These are phyloP conservation scores for Aspergillus latus DNA, from an alignment of 2,329 filamentous ascomycete genomes.

Conservation along the genomic window DNA sequence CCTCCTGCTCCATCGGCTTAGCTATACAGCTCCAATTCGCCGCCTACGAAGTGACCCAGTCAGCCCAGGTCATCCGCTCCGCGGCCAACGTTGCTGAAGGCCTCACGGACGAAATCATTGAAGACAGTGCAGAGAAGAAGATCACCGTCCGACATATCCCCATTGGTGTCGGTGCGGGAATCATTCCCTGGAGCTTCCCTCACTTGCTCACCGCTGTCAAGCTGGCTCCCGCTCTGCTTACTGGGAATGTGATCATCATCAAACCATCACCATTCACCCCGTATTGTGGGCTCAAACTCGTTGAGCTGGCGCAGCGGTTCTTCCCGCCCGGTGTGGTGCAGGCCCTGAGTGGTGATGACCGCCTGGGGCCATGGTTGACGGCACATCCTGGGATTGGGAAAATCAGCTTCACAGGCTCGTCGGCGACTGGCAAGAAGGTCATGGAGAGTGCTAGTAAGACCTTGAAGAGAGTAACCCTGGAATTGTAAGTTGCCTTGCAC, in stretches of 20 bases:
- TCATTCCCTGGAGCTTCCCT: constrained; percentile 62
- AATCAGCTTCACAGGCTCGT: constrained; percentile 61
- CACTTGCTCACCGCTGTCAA: constrained; percentile 49
- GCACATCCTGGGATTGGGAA: constrained; percentile 56
- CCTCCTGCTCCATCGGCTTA: no score
- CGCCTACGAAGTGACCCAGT: constrained; percentile 25
- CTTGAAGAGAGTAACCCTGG: constrained; percentile 56
- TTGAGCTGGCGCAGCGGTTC: constrained; percentile 50
- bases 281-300: constrained; percentile 57
- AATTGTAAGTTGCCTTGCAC: constrained; percentile 26
- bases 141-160: constrained; percentile 40
- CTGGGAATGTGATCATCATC: constrained; percentile 56
- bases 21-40: constrained; percentile 24
- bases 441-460: constrained; percentile 53
- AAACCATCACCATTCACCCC: constrained; percentile 53
- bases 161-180: constrained; percentile 50
- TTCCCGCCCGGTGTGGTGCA: constrained; percentile 59
- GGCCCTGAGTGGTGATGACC: constrained; percentile 55
- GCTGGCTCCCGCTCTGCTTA: constrained; percentile 50
- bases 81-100: constrained; percentile 11
- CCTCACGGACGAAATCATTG: constrained; percentile 45
- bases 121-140: constrained; percentile 45
- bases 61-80: constrained; percentile 22
- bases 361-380: constrained; percentile 55
- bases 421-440: constrained; percentile 51